Percentiles rank a stretch among this genome's conserved stretches.
These are phyloP conservation scores for Bipolaris bicolor DNA, from an alignment of 2,329 filamentous ascomycete species.

Conservation along the genomic window DNA sequence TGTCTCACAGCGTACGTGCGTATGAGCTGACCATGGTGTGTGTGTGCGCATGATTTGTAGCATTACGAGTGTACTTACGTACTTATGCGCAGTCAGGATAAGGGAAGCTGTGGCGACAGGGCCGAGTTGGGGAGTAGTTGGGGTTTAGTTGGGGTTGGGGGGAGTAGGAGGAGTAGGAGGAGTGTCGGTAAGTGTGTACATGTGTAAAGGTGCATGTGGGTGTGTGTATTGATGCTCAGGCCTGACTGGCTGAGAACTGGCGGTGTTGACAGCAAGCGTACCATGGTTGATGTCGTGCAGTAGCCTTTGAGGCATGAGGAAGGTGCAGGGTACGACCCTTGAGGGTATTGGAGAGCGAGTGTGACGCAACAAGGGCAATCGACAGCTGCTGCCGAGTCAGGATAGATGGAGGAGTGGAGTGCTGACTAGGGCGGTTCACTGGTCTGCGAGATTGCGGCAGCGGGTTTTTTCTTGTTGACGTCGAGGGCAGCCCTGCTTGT, in stretches of 20 bases:
- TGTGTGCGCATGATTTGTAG: background rate
- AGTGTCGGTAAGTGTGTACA: no score
- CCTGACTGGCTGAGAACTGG: background rate
- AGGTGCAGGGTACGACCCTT: constrained; percentile 7
- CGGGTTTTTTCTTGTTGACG: background rate
- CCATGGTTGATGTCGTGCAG: constrained; percentile 22
- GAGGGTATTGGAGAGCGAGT: background rate
- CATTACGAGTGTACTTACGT: no score
- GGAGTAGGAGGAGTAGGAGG: no score
- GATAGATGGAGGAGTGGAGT: background rate
- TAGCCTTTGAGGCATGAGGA: constrained; percentile 8
- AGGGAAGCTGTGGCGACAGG: background rate
- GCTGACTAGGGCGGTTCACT: background rate
- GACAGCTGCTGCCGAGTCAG: constrained; percentile 9
- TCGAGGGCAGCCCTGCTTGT: constrained; percentile 6
- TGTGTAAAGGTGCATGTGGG: background rate
- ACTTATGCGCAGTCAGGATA: background rate
- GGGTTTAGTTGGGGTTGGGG: background rate
- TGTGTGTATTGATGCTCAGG: background rate
- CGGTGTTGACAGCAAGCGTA: constrained; percentile 1
- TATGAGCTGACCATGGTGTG: no score
- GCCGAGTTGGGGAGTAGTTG: background rate
- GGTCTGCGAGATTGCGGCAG: constrained; percentile 7
- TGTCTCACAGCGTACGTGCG: background rate
- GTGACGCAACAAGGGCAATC: constrained; percentile 8